Evolutionary conservation across 208 protist genomes (phyloP).

Genomic region (Acanthamoeba castellanii): DNA sequence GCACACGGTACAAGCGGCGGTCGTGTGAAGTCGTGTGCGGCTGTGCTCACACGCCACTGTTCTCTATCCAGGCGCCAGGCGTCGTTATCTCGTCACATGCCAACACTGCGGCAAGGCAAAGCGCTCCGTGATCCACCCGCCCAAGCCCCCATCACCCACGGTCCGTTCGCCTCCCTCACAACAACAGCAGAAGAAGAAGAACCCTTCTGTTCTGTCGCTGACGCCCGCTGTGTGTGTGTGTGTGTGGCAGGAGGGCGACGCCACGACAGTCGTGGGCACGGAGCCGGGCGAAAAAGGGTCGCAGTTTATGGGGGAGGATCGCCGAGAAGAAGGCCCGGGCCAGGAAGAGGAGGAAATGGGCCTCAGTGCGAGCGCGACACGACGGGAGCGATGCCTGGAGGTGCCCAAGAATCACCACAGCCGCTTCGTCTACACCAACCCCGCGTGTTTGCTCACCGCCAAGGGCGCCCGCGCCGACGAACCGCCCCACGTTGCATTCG

Average conservation of each 20-base stretch:
- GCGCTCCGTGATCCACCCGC: not conserved
- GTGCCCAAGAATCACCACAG: constrained; percentile 48
- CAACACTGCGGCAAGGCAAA: constrained; percentile 29
- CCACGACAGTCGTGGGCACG: not conserved
- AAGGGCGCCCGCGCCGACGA: not conserved
- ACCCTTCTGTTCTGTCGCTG: not conserved
- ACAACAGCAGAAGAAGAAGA: too few relatives aligned
- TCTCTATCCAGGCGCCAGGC: not conserved
- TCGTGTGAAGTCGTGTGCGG: not conserved
- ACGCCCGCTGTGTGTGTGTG: too few relatives aligned
- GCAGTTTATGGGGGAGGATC: too few relatives aligned
- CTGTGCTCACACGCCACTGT: not conserved
- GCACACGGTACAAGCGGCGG: not conserved
- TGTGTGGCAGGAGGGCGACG: too few relatives aligned
- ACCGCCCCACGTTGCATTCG: not conserved
- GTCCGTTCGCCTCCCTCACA: not conserved
- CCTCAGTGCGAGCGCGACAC: not conserved
- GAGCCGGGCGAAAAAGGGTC: too few relatives aligned
- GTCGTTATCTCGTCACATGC: not conserved
- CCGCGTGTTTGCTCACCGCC: constrained; percentile 27
- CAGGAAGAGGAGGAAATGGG: not conserved
- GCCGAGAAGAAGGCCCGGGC: not conserved
- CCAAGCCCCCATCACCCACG: not conserved
- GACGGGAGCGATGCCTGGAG: not conserved
- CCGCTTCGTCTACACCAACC: constrained; percentile 48